A percentile compares a stretch with the other conserved stretches of the same genome.
Evolutionary conservation across 163 green algal genomes (phyloP).

Genomic region (Dunaliella salina): DNA sequence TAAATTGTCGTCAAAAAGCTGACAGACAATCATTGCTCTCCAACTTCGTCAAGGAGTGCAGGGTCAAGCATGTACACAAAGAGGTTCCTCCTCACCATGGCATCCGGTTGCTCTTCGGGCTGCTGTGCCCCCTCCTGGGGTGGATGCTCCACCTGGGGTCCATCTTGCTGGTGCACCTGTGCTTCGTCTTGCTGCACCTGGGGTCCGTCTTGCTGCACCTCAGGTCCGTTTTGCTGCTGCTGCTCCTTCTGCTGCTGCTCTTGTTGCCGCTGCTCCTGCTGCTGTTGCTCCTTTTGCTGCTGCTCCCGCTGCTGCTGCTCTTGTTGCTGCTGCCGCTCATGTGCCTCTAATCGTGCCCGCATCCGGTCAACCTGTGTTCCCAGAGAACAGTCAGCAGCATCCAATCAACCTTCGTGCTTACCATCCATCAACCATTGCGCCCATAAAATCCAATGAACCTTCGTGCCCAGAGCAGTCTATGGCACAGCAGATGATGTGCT

Average conservation of each 20-base stretch:
- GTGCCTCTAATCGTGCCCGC: background rate
- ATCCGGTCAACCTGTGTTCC: background rate
- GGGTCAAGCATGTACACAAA: too few relatives aligned
- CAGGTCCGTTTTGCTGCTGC: background rate
- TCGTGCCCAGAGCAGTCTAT: too few relatives aligned
- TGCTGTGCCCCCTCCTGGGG: background rate
- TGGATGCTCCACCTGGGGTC: background rate
- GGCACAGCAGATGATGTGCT: too few relatives aligned
- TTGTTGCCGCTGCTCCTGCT: too few relatives aligned
- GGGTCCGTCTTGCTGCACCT: too few relatives aligned
- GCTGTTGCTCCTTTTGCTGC: background rate
- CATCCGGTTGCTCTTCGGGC: background rate
- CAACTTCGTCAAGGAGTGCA: too few relatives aligned
- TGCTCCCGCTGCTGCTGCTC: background rate
- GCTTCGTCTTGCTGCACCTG: background rate
- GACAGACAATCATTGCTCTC: too few relatives aligned
- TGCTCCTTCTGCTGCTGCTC: too few relatives aligned
- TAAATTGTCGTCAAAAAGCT: too few relatives aligned
- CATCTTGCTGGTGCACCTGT: background rate
- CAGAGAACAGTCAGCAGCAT: too few relatives aligned
- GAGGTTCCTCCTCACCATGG: background rate
- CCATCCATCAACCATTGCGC: too few relatives aligned
- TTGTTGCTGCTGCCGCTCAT: background rate
- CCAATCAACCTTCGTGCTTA: too few relatives aligned
- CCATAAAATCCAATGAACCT: background rate